Conservation (phyloP, 106 monocot species). For the Phalaenopsis equestris region DNA sequence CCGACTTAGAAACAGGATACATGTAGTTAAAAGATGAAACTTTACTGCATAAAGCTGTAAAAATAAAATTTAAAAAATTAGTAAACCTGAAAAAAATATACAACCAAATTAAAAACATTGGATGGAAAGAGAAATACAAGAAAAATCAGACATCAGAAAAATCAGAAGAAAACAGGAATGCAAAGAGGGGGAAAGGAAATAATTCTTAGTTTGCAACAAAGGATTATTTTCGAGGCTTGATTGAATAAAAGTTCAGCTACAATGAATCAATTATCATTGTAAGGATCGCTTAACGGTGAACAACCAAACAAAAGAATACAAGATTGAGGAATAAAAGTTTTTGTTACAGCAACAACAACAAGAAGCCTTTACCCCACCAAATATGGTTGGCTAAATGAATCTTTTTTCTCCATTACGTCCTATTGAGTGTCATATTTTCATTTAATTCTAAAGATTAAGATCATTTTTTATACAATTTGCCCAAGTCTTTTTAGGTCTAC, state of each 20-base stretch:
- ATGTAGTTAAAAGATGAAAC: slow-evolving; percentile 76
- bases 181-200: too few relatives aligned
- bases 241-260: neutral
- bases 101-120: neutral
- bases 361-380: too few relatives aligned
- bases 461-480: too few relatives aligned
- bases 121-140: neutral
- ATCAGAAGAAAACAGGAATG: neutral
- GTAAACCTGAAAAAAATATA: neutral
- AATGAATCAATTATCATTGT: neutral
- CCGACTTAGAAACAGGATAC: slow-evolving; percentile 75
- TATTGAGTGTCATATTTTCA: too few relatives aligned
- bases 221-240: neutral
- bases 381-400: too few relatives aligned
- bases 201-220: neutral
- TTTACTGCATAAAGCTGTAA: slow-evolving; percentile 77
- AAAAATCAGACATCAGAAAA: neutral
- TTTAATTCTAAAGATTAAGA: too few relatives aligned
- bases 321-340: neutral
- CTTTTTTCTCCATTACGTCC: too few relatives aligned
- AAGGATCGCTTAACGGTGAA: neutral
- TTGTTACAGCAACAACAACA: too few relatives aligned
- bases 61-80: slow-evolving; percentile 2
- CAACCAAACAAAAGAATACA: neutral
- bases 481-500: too few relatives aligned